Conservation (phyloP, 306 rosid species). For the Echinosophora koreensis region DNA sequence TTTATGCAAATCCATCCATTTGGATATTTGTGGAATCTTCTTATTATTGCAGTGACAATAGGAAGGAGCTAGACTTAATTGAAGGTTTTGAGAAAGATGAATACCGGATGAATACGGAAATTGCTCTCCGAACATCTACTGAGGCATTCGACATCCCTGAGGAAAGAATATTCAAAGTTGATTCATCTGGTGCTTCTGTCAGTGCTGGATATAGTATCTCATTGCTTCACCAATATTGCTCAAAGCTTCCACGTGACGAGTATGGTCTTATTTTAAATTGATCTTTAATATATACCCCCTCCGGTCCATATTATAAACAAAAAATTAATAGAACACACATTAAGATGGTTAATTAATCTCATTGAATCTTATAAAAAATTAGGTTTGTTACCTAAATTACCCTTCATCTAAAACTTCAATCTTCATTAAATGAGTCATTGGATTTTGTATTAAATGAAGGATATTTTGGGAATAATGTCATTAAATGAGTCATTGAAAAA, state of each 20-base stretch:
- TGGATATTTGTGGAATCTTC: conserved; percentile 34
- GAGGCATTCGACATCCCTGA: conserved; percentile 63
- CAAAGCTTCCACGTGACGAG: conserved; percentile 96
- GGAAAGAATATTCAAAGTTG: conserved; percentile 72
- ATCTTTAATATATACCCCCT: conserved; percentile 33
- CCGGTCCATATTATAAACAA: too few relatives aligned
- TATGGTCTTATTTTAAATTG: conserved; percentile 55
- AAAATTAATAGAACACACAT: too few relatives aligned
- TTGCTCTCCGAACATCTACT: conserved; percentile 63
- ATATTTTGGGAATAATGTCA: too few relatives aligned
- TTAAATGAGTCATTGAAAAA: too few relatives aligned
- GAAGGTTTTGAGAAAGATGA: conserved; percentile 69
- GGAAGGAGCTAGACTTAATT: conserved; percentile 75
- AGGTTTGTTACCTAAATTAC: too few relatives aligned
- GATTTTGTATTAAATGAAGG: too few relatives aligned
- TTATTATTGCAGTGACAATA: conserved; percentile 66
- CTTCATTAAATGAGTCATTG: too few relatives aligned
- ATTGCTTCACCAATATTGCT: conserved; percentile 80
- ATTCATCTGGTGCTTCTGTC: conserved; percentile 84
- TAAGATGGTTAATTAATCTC: too few relatives aligned
- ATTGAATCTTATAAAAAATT: too few relatives aligned
- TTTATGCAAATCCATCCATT: conserved; percentile 31
- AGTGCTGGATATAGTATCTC: conserved; percentile 80
- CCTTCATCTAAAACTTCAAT: too few relatives aligned
- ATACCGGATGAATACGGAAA: conserved; percentile 72